A percentile compares a stretch with the other conserved stretches of the same genome.
phyloP scores from a whole-genome alignment of 306 rosid genomes.

The Albizia julibrissin region DNA sequence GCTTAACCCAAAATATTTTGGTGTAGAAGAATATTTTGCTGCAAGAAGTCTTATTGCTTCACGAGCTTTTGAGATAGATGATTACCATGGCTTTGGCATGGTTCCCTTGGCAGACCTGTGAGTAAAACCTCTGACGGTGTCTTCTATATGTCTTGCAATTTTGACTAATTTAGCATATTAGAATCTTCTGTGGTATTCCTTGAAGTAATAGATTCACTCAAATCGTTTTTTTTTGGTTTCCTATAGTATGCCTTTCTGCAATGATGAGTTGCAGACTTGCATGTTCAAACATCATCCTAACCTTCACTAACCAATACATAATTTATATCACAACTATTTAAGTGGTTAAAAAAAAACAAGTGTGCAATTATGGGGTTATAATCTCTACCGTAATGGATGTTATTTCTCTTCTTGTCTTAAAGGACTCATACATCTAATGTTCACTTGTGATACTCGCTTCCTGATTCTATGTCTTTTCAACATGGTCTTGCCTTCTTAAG shows the following conservation, averaged over 20 bases:
- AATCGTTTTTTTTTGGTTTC: no score
- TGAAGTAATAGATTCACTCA: neutral
- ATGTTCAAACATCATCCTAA: neutral
- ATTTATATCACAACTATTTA: neutral
- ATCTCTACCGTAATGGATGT: neutral
- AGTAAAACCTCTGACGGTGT: conserved; percentile 39
- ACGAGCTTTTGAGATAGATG: conserved; percentile 73
- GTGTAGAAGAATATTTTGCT: conserved; percentile 63
- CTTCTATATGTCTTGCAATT: neutral
- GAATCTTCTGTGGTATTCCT: neutral
- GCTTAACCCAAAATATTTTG: conserved; percentile 51
- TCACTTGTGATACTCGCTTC: neutral
- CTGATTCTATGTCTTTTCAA: neutral
- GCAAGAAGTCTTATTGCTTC: conserved; percentile 78
- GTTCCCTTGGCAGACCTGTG: conserved; percentile 95
- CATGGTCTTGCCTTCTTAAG: conserved; percentile 1
- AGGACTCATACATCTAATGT: neutral
- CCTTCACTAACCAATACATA: neutral
- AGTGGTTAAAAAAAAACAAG: neutral
- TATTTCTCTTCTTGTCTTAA: conserved; percentile 16
- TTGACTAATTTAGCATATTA: neutral
- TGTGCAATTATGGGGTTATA: neutral
- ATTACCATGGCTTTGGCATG: conserved; percentile 87
- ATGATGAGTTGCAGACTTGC: neutral
- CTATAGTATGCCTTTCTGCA: neutral